Base-by-base conservation (phyloP, 495 filamentous ascomycete genomes). In the Haplographium delicatum region DNA sequence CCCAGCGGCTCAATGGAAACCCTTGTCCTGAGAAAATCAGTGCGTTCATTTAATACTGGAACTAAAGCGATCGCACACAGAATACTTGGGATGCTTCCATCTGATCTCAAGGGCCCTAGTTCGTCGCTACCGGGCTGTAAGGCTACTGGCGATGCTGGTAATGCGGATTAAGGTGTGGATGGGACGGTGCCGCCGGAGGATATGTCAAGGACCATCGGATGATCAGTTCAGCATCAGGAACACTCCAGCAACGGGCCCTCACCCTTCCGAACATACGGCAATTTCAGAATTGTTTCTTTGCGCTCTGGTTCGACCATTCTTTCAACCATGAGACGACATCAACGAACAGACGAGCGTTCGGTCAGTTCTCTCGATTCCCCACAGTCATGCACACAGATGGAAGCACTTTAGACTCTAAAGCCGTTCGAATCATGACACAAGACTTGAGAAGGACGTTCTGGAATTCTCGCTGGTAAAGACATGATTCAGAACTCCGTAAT, bases 231-330 rank as follows among this genome's bases (percentile, higher is more conserved):
- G 6, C 28, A 6, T 13, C 6, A 31, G 28, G 6, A 31, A 13
- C 28, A 6, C 28, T 13, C 6, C 28, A 6, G 13, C 6, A 31
- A n/a, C 50, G 50, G 50, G 28, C 20, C 9, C 9, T 28, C 15
- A 5, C 41, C 47, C 53, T 56, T 57, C 49, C 47, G 42, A 57
- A 43, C 38, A 31, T 2, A 2, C 11, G 15, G 44, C 39, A 53
- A 53, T 58, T 25, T 53, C 50, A 22, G 23, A n/a, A n/a, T 18
- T 26, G 56, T 58, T 58, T 58, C 55, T 43, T 16, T 37, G 11
- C 37, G 9, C 9, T n/a, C 40, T 23, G 16, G 16, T 28, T 15
- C 18, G 28, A 33, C 16, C 5, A 2, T 11, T 23, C 19, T 4
- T 24, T 9, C 38, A 27, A 11, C 18, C 31, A 16, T 30, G 20